These are phyloP conservation scores for Solanum dulcamara DNA, from an alignment of 257 asterid species.

Conservation along the genomic window DNA sequence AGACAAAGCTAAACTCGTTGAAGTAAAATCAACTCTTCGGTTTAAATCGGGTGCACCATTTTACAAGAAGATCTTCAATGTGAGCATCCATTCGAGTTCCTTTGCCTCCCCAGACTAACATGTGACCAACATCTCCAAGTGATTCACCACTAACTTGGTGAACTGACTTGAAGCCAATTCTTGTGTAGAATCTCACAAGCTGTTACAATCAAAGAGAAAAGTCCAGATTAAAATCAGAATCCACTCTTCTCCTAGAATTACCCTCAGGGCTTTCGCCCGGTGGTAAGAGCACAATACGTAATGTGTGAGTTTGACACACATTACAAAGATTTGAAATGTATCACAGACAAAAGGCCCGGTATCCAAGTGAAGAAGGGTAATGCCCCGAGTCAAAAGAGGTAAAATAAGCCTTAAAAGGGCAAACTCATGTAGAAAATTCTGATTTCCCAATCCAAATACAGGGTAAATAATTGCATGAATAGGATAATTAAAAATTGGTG, in stretches of 20 bases:
- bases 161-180: constrained; percentile 65
- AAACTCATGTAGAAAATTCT: background rate
- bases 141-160: constrained; percentile 71
- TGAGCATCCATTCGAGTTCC: constrained; percentile 91
- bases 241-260: background rate
- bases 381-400: background rate
- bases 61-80: constrained; percentile 49
- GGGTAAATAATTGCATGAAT: background rate
- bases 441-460: background rate
- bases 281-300: background rate
- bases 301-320: background rate
- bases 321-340: background rate
- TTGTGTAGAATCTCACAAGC: constrained; percentile 80
- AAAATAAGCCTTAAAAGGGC: no score
- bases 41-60: constrained; percentile 82
- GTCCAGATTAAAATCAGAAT: background rate
- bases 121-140: constrained; percentile 52
- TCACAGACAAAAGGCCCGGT: background rate
- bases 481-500: background rate
- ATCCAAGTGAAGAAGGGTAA: background rate
- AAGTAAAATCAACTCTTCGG: background rate
- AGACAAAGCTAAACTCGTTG: background rate
- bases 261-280: background rate
- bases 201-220: constrained; percentile 16
- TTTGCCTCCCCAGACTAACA: constrained; percentile 94